These are phyloP conservation scores for Neofusicoccum kwambonambiense DNA, from an alignment of 2,329 filamentous ascomycete species.

Conservation along the genomic window DNA sequence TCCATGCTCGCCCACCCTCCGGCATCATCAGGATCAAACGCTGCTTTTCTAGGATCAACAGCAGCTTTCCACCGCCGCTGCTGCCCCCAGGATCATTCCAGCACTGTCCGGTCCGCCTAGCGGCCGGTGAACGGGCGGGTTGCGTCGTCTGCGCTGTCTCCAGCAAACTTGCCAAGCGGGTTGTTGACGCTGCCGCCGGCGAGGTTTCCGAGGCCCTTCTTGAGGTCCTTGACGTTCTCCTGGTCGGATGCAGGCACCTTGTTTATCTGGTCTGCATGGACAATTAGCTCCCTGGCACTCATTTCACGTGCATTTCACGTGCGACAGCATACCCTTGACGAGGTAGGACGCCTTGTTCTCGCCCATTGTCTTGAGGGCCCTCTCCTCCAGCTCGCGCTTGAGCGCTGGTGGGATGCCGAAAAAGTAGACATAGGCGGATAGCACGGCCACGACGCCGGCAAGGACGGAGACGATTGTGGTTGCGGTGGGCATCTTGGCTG, in stretches of 20 bases:
- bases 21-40: too few species aligned
- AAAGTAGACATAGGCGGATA: slow-evolving; percentile 44
- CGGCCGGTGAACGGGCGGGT: slow-evolving; percentile 39
- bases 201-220: slow-evolving; percentile 36
- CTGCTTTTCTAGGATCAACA: not conserved
- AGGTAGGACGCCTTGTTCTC: slow-evolving; percentile 50
- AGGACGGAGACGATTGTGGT: slow-evolving; percentile 30
- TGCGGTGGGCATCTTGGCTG: slow-evolving; percentile 18
- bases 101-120: slow-evolving; percentile 24
- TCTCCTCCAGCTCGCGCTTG: slow-evolving; percentile 47
- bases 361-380: slow-evolving; percentile 52
- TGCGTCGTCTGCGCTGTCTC: slow-evolving; percentile 36
- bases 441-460: slow-evolving; percentile 35
- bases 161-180: slow-evolving; percentile 36
- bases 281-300: slow-evolving; percentile 8
- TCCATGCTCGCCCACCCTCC: not conserved
- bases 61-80: too few species aligned
- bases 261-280: slow-evolving; percentile 35
- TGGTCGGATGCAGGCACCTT: slow-evolving; percentile 40
- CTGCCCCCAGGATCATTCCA: too few species aligned
- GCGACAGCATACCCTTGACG: slow-evolving; percentile 34
- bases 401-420: slow-evolving; percentile 49
- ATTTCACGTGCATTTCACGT: not conserved
- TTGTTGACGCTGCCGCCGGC: slow-evolving; percentile 36
- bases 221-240: slow-evolving; percentile 37